Evolutionary conservation across 2,329 filamentous ascomycete genomes (phyloP), one percentile per base, ranked within the genome.

Genomic region (Fusarium paranaense): DNA sequence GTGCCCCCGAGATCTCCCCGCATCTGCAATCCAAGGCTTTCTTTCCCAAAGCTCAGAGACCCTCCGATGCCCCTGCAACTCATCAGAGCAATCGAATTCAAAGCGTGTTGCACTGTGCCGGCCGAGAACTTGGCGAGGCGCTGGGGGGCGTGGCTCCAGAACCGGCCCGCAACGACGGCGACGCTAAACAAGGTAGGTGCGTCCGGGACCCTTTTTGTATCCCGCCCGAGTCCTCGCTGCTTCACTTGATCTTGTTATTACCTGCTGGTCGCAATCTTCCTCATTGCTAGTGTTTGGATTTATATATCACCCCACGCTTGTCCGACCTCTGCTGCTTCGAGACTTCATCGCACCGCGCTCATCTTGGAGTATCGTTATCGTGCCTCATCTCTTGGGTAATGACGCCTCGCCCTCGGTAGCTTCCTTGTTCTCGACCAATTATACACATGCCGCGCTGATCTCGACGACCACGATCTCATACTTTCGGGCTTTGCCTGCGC

Each of bases 201-300:
- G 61, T 33, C 70, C 76, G 76, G 76, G 66, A 62, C 71, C 54
- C 64, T 76, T 76, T 78, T 75, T 78, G 67, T 72, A 52, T 70
- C 58, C 76, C 76, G 76, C 59, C 71, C 74, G 74, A 73, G 64
- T 76, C 64, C 56, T 52, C 20, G 42, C 27, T 64, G 50, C 62
- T 40, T 59, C 57, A 32, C 47, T 30, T 42, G 35, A n/a, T 30
- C 20, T 40, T 14, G 32, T 59, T 71, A 63, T 73, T 72, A 25
- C 42, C 13, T 73, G 66, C 61, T 67, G 61, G 64, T 66, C 58
- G 58, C 65, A 69, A 35, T 66, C 66, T 42, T 67, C 71, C 47
- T 66, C 50, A 52, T 64, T 47, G 22, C 42, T 47, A 47, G 42
- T 47, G 42, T 47, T 42, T 66, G 7, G 35, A 67, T 67, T 47